Evolutionary conservation across 345 rosid species (phyloP).

Genomic region (Eucalyptus tenuipes): DNA sequence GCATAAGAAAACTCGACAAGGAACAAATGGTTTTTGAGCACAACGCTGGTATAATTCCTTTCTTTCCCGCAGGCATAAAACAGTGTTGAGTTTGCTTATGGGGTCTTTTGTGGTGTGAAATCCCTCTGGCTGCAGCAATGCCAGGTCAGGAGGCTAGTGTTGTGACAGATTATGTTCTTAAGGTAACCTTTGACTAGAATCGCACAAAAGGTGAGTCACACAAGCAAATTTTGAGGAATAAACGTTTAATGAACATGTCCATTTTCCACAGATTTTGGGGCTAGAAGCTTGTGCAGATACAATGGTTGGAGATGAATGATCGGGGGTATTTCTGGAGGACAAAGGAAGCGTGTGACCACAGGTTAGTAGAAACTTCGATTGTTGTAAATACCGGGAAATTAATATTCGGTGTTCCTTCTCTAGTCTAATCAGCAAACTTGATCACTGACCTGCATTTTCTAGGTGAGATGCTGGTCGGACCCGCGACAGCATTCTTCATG

Average conservation of each 20-base stretch:
- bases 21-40: background rate
- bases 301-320: slow-evolving; percentile 22
- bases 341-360: slow-evolving; percentile 30
- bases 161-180: slow-evolving; percentile 39
- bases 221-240: background rate
- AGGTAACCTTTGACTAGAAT: slow-evolving; percentile 12
- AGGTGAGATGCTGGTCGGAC: slow-evolving; percentile 78
- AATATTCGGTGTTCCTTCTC: background rate
- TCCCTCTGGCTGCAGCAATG: slow-evolving; percentile 28
- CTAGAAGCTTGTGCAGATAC: slow-evolving; percentile 24
- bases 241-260: background rate
- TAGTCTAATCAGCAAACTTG: background rate
- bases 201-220: background rate
- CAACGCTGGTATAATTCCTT: background rate
- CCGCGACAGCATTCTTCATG: slow-evolving; percentile 53
- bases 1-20: background rate
- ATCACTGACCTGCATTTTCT: background rate
- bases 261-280: slow-evolving; percentile 15
- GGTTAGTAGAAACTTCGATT: background rate
- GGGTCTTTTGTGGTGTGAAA: background rate
- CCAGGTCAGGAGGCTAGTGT: slow-evolving; percentile 38
- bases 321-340: slow-evolving; percentile 32
- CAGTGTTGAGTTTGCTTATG: background rate
- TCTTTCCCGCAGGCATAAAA: background rate
- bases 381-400: background rate